Evolutionary conservation across 2,329 filamentous ascomycete genomes (phyloP).

Genomic region (Aspergillus alliaceus): DNA sequence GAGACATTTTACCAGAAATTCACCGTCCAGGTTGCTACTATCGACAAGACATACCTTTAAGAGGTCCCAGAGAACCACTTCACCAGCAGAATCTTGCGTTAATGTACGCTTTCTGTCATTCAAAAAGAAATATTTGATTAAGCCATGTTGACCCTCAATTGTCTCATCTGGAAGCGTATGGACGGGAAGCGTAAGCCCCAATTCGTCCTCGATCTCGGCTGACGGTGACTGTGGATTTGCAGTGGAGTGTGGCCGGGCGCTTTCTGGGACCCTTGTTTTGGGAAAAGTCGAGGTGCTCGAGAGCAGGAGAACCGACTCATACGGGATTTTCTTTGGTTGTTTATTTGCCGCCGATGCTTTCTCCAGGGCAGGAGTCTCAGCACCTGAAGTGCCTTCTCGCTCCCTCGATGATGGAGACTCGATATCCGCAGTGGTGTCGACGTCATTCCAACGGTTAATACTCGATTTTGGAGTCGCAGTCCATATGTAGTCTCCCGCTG

Average conservation of each 20-base stretch:
- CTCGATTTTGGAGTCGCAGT: slow-evolving; percentile 86
- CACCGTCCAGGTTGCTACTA: slow-evolving; percentile 23
- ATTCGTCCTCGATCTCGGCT: slow-evolving; percentile 49
- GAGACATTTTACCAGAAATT: not conserved
- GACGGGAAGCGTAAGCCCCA: slow-evolving; percentile 60
- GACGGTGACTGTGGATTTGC: slow-evolving; percentile 55
- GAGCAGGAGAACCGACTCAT: slow-evolving; percentile 75
- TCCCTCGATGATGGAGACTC: slow-evolving; percentile 45
- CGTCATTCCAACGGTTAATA: slow-evolving; percentile 86
- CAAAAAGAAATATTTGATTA: slow-evolving; percentile 89
- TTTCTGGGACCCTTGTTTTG: slow-evolving; percentile 56
- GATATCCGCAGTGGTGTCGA: slow-evolving; percentile 74
- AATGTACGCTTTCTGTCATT: slow-evolving; percentile 88
- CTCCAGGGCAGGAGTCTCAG: slow-evolving; percentile 25
- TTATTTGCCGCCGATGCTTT: slow-evolving; percentile 16
- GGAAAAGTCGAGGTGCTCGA: slow-evolving; percentile 83
- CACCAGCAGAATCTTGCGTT: slow-evolving; percentile 90
- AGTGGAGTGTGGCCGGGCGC: slow-evolving; percentile 52
- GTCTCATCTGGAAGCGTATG: slow-evolving; percentile 72
- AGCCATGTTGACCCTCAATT: slow-evolving; percentile 90
- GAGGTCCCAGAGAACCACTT: slow-evolving; percentile 93
- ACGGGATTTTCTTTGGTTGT: slow-evolving; percentile 61
- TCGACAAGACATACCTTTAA: slow-evolving; percentile 68
- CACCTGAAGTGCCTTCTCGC: slow-evolving; percentile 51
- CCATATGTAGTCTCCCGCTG: slow-evolving; percentile 77